These are phyloP conservation scores for Puccinia hordei DNA, from an alignment of 1,284 basidiomycete genomes.

Conservation along the genomic window DNA sequence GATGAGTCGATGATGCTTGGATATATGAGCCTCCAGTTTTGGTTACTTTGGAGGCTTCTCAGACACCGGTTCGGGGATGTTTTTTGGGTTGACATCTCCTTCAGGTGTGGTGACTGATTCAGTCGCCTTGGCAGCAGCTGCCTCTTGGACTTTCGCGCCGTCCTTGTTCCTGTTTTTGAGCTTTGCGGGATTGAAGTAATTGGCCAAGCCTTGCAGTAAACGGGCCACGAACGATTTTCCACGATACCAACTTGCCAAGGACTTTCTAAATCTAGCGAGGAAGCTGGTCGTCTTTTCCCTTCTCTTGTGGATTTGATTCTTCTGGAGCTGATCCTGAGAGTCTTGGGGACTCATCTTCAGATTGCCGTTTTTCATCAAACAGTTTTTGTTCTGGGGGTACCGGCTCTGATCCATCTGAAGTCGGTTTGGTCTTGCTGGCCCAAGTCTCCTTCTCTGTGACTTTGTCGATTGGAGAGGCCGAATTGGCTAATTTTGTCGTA, in stretches of 20 bases:
- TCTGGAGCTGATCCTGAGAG: neutral
- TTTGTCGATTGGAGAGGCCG: neutral
- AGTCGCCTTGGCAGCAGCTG: neutral
- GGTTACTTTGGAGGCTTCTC: neutral
- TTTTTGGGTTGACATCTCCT: neutral
- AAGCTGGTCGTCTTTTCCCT: neutral
- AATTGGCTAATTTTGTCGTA: neutral
- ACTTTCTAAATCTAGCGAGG: neutral
- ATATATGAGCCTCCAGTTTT: neutral
- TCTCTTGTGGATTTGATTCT: neutral
- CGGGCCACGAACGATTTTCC: neutral
- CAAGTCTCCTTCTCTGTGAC: neutral
- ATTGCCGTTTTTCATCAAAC: neutral
- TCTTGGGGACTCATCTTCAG: neutral
- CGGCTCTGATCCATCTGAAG: neutral
- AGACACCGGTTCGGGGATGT: neutral
- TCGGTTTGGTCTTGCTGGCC: neutral
- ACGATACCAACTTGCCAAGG: neutral
- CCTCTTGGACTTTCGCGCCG: neutral
- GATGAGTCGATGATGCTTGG: no score
- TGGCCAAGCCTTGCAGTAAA: neutral
- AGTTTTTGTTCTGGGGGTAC: neutral
- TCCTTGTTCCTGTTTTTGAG: constrained; percentile 1
- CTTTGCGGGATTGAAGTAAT: neutral
- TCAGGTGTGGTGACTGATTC: neutral